Base-by-base conservation (phyloP, 139 green algal species). In the Coccomyxa sp. region DNA sequence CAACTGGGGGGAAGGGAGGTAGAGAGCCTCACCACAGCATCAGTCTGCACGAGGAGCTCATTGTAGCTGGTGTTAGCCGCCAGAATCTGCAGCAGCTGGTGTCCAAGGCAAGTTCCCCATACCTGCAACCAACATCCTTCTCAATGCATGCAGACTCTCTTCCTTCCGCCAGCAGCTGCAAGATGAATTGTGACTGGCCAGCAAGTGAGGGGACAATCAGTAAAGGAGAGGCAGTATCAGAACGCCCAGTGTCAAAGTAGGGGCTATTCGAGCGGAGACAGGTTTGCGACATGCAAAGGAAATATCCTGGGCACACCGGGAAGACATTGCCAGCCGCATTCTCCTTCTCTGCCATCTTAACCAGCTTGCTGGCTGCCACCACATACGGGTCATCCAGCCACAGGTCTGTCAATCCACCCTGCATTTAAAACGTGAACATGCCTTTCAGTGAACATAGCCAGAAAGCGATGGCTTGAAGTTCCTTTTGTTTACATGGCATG, bases 61-160 rank as follows among this genome's bases (percentile, higher is more conserved):
- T 95, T 95, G 83, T 93, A 92, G 58, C 75, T 88, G 25, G 94
- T 85, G 76, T 96, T 94, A 71, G 92, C 90, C 30, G 89, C 92
- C 81, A 97, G 83, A 63, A 97, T 94, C 89, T 96, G 93, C 68
- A 96, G 90, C 81, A 97, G 88, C 90, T 97, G 94, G 88, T 94
- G 93, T 68, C 94, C 93, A 30, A 97, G 86, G 90, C 93, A 97
- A 16, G 93, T 95, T 63, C 90, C 88, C 58, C 84, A 80, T 79
- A 91, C 89, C 79, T 81, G 77, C 77, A 81, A 30, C 23, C 66
- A 75, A 25, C 21, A 75, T 13, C 4, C 23, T 16, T 4, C 3
- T 45, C 38, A 51, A 74, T 10, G 9, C 57, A 58, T 32, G 79
- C 45, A 75, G 79, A n/a, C 32, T 45, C 21, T 21, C 21, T 27